phyloP scores from a whole-genome alignment of 2,329 filamentous ascomycete genomes.

The Fusarium sp. region DNA sequence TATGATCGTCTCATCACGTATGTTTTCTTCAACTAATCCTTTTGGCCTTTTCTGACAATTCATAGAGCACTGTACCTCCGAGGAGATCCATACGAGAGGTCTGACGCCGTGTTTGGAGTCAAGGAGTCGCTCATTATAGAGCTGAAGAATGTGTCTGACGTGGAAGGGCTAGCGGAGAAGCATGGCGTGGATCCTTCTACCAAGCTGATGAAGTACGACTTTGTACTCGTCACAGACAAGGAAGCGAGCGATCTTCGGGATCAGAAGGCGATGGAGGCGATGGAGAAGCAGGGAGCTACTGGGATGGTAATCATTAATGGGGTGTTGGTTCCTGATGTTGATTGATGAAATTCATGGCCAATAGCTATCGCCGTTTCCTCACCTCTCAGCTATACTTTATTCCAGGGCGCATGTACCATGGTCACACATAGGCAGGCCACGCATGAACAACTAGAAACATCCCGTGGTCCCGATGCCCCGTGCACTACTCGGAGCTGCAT shows the following conservation, averaged over 20 bases:
- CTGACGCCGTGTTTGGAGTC: constrained; percentile 88
- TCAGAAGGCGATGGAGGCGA: constrained; percentile 22
- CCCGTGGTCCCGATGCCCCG: too few species aligned
- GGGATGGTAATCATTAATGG: background rate
- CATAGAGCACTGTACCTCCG: constrained; percentile 79
- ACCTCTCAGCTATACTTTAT: too few species aligned
- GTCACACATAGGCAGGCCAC: too few species aligned
- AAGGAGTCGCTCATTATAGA: constrained; percentile 84
- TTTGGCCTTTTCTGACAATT: background rate
- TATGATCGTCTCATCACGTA: constrained; percentile 28
- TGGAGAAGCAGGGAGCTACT: constrained; percentile 15
- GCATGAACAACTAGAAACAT: too few species aligned
- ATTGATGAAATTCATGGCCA: too few species aligned
- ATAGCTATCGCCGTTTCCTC: too few species aligned
- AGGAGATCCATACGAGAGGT: constrained; percentile 83
- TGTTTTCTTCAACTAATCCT: background rate
- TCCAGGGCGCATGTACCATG: too few species aligned
- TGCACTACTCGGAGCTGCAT: too few species aligned
- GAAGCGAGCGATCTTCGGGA: constrained; percentile 23
- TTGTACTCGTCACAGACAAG: constrained; percentile 19
- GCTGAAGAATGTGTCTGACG: constrained; percentile 44
- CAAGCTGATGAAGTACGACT: constrained; percentile 21
- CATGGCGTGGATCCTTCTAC: constrained; percentile 6
- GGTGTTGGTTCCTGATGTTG: background rate
- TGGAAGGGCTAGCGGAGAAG: constrained; percentile 11